A percentile compares a stretch with the other conserved stretches of the same genome.
phyloP scores from a whole-genome alignment of 768 basidiomycete genomes.

The Boletus insuetus region DNA sequence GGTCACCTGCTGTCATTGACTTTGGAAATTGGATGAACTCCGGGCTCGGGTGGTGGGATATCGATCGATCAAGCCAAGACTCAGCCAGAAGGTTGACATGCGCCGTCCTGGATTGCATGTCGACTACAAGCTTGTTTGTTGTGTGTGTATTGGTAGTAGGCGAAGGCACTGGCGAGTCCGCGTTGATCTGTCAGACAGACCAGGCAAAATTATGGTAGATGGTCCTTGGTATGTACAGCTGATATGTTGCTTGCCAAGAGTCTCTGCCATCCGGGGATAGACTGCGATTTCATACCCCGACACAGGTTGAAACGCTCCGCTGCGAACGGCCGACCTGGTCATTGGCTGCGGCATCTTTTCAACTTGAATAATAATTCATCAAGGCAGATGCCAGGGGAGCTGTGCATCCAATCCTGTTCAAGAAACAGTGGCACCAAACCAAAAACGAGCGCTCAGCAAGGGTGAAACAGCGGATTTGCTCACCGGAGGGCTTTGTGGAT shows the following conservation, averaged over 20 bases:
- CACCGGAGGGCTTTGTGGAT: not conserved
- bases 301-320: constrained; percentile 6
- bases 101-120: not conserved
- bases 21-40: not conserved
- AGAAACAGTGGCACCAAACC: not conserved
- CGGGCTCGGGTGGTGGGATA: not conserved
- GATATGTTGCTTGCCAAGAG: too few species aligned
- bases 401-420: not conserved
- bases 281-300: constrained; percentile 16
- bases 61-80: not conserved
- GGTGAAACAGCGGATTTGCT: not conserved
- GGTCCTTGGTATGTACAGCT: too few species aligned
- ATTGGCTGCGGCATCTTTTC: not conserved
- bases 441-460: not conserved
- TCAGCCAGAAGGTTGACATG: not conserved
- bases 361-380: not conserved
- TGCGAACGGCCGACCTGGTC: constrained; percentile 3
- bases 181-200: not conserved
- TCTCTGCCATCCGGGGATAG: not conserved
- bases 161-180: not conserved
- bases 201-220: not conserved
- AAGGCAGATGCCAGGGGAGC: not conserved
- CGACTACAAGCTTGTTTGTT: too few species aligned
- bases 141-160: not conserved
- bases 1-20: not conserved